phyloP scores from a whole-genome alignment of 2,329 filamentous ascomycete genomes.

The Sporothrix schenckii region DNA sequence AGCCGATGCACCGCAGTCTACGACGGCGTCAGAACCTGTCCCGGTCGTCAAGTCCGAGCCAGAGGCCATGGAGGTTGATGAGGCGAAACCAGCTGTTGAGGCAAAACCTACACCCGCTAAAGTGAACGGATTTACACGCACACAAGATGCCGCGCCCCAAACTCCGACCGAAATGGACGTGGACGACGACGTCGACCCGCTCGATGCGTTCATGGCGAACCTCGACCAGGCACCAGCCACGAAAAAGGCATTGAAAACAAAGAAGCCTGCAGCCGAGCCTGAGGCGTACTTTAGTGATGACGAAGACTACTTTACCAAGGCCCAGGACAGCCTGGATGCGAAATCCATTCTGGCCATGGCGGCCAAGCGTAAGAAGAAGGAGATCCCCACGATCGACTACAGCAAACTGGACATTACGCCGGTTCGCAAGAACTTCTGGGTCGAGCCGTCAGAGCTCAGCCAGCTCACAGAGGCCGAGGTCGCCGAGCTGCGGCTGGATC shows the following conservation, averaged over 20 bases:
- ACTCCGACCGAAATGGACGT: constrained; percentile 63
- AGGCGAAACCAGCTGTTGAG: constrained; percentile 38
- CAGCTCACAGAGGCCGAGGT: constrained; percentile 85
- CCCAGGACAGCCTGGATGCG: constrained; percentile 53
- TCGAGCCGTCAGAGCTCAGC: constrained; percentile 80
- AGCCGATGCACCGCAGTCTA: constrained; percentile 28
- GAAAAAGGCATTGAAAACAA: constrained; percentile 46
- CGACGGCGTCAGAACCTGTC: constrained; percentile 34
- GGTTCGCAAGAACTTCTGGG: constrained; percentile 94
- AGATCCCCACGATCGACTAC: constrained; percentile 87
- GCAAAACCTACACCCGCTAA: constrained; percentile 6
- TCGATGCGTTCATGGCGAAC: constrained; percentile 95
- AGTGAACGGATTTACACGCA: neutral
- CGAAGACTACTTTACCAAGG: constrained; percentile 66
- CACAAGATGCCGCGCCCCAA: neutral
- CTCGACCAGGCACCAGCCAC: constrained; percentile 56
- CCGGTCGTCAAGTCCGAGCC: constrained; percentile 31
- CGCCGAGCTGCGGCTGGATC: constrained; percentile 76
- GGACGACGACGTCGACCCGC: constrained; percentile 79
- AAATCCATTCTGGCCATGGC: constrained; percentile 58
- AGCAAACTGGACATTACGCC: constrained; percentile 80
- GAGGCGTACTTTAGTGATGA: constrained; percentile 89
- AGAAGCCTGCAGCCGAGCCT: constrained; percentile 64
- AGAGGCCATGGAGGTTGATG: constrained; percentile 60
- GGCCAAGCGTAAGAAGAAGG: constrained; percentile 84